Conservation (phyloP, 306 rosid genomes). For the Cyamopsis tetragonoloba region DNA sequence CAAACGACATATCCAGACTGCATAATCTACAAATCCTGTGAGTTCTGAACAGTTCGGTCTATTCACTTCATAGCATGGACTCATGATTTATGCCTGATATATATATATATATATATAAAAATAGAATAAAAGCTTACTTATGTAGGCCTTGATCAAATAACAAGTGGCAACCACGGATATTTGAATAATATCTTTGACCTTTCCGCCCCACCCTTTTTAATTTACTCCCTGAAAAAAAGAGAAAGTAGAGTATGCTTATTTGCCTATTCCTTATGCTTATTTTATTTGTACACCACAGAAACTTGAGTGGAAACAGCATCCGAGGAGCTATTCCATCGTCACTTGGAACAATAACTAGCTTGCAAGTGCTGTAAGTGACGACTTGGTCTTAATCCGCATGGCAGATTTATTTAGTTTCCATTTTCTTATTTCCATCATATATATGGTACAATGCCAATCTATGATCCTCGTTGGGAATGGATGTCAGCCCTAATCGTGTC, state of each 20-base stretch:
- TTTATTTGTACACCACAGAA: constrained; percentile 42
- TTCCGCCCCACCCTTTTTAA: not conserved
- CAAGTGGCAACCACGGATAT: not conserved
- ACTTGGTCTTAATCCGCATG: constrained; percentile 2
- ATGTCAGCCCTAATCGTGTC: not conserved
- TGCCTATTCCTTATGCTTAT: constrained; percentile 32
- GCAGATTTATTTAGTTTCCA: not conserved
- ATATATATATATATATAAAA: not conserved
- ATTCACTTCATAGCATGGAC: constrained; percentile 9
- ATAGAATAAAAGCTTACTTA: not conserved
- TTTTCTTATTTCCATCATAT: not conserved
- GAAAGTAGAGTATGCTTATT: not conserved
- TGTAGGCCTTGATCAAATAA: constrained; percentile 9
- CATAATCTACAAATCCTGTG: constrained; percentile 73
- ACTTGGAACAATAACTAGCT: constrained; percentile 62
- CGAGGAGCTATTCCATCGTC: constrained; percentile 77
- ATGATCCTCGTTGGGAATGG: constrained; percentile 1
- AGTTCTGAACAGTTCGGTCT: constrained; percentile 38
- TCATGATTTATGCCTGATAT: not conserved
- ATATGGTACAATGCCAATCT: not conserved
- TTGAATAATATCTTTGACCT: not conserved
- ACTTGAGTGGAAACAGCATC: constrained; percentile 85
- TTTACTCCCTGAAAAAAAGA: constrained; percentile 9
- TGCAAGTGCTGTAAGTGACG: constrained; percentile 76
- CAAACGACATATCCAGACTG: constrained; percentile 65